Percentiles rank a stretch among this genome's conserved stretches.
These are phyloP conservation scores for Penicillium vulpinum DNA, from an alignment of 2,329 filamentous ascomycete species.

Conservation along the genomic window DNA sequence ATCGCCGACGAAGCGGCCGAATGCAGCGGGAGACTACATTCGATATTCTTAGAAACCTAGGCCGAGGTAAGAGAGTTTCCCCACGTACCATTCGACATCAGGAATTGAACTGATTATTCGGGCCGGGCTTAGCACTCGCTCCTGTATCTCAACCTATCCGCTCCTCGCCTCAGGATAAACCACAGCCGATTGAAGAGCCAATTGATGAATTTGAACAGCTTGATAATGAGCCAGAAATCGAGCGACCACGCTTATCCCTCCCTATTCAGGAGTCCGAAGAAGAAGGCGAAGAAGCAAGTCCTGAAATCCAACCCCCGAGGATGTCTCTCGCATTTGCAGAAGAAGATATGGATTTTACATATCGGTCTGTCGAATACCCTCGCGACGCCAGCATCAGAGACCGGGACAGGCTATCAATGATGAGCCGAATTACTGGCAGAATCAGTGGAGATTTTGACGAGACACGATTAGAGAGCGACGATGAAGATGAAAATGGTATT, in stretches of 20 bases:
- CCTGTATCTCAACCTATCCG: constrained; percentile 48
- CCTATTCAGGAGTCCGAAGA: constrained; percentile 50
- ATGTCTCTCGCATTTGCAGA: constrained; percentile 48
- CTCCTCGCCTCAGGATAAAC: constrained; percentile 48
- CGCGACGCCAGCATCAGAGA: constrained; percentile 43
- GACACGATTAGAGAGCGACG: constrained; percentile 47
- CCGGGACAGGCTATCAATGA: constrained; percentile 41
- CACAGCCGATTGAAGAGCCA: constrained; percentile 16
- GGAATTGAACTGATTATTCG: background rate
- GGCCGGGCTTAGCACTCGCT: constrained; percentile 46
- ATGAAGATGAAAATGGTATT: constrained; percentile 41
- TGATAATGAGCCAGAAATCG: constrained; percentile 50
- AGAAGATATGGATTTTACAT: constrained; percentile 47
- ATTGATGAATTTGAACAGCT: constrained; percentile 47
- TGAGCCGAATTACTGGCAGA: constrained; percentile 44
- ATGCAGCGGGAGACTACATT: constrained; percentile 57
- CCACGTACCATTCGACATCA: background rate
- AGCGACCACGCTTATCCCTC: constrained; percentile 44
- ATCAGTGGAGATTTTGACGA: constrained; percentile 56
- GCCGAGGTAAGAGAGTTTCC: constrained; percentile 45
- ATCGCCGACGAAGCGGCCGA: constrained; percentile 52
- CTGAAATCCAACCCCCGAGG: constrained; percentile 39
- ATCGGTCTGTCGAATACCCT: constrained; percentile 45
- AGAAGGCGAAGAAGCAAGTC: constrained; percentile 46
- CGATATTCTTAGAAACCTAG: constrained; percentile 55